A percentile compares a stretch with the other conserved stretches of the same genome.
These are phyloP conservation scores for Hyphopichia burtonii DNA, from an alignment of 1,139 yeast genomes.

Conservation along the genomic window DNA sequence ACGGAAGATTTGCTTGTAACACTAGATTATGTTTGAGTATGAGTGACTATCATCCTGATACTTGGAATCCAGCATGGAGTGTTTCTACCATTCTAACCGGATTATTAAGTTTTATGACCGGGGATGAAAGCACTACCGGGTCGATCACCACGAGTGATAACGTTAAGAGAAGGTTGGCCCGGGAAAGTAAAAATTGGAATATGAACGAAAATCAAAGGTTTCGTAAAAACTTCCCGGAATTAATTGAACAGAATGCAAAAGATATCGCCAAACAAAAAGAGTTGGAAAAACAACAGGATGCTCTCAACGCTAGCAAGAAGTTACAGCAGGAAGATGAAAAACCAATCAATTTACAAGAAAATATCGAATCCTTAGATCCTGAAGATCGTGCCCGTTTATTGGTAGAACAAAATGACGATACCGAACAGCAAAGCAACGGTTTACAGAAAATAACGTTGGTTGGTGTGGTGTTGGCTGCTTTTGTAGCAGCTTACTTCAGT, in stretches of 20 bases:
- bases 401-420: constrained; percentile 24
- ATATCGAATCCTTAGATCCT: constrained; percentile 36
- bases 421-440: constrained; percentile 7
- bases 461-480: constrained; percentile 34
- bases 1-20: constrained; percentile 75
- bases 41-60: constrained; percentile 90
- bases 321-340: constrained; percentile 8
- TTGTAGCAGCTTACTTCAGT: constrained; percentile 22
- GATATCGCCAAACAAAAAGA: constrained; percentile 21
- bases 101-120: constrained; percentile 82
- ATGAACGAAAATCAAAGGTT: constrained; percentile 54
- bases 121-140: constrained; percentile 39
- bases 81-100: constrained; percentile 86
- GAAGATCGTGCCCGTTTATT: constrained; percentile 45
- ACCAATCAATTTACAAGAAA: constrained; percentile 21
- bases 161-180: constrained; percentile 37
- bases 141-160: constrained; percentile 36
- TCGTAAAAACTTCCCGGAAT: constrained; percentile 64
- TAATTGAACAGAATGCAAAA: constrained; percentile 46
- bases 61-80: constrained; percentile 96
- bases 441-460: constrained; percentile 18
- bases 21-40: constrained; percentile 81
- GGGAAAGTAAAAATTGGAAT: constrained; percentile 69
- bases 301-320: constrained; percentile 4
- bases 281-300: constrained; percentile 4